These are phyloP conservation scores for Phytophthora cactorum DNA, from an alignment of 352 stramenopile genomes.

Conservation along the genomic window DNA sequence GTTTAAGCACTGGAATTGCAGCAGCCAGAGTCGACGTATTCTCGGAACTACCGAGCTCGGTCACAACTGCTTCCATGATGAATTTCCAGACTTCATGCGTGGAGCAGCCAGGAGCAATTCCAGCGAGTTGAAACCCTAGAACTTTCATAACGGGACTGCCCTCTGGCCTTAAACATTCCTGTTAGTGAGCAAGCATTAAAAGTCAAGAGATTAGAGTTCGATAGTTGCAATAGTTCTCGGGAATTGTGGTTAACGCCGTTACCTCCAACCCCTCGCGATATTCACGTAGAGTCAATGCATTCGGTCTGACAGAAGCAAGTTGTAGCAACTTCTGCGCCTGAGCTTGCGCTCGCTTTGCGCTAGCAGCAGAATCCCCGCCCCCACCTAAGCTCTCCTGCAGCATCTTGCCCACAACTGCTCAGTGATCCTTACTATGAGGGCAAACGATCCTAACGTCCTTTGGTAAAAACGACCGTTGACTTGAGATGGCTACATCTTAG, in stretches of 20 bases:
- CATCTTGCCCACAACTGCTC: slow-evolving; percentile 17
- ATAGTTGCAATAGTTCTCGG: background rate
- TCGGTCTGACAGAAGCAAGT: slow-evolving; percentile 54
- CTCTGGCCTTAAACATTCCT: slow-evolving; percentile 78
- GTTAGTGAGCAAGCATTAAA: background rate
- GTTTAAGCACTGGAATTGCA: slow-evolving; percentile 60
- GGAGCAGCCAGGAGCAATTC: slow-evolving; percentile 55
- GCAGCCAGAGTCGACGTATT: slow-evolving; percentile 58
- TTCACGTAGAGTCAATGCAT: slow-evolving; percentile 64
- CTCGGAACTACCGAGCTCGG: slow-evolving; percentile 74
- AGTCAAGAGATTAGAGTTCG: background rate
- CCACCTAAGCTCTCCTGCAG: slow-evolving; percentile 57
- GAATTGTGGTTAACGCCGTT: background rate
- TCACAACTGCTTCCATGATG: slow-evolving; percentile 63
- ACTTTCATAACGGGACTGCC: slow-evolving; percentile 64
- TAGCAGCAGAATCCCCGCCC: slow-evolving; percentile 48
- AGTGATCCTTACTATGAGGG: background rate
- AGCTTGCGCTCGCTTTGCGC: slow-evolving; percentile 53
- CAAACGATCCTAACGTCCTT: slow-evolving; percentile 16
- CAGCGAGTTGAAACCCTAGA: slow-evolving; percentile 73
- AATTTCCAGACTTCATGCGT: slow-evolving; percentile 71
- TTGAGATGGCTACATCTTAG: slow-evolving; percentile 15
- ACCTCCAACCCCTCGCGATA: slow-evolving; percentile 68
- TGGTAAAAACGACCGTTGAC: slow-evolving; percentile 17
- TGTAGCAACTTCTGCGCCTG: slow-evolving; percentile 73